A percentile compares a stretch with the other conserved stretches of the same genome.
Conservation (phyloP, 805 yeast genomes). For the Wickerhamomyces tratensis region DNA sequence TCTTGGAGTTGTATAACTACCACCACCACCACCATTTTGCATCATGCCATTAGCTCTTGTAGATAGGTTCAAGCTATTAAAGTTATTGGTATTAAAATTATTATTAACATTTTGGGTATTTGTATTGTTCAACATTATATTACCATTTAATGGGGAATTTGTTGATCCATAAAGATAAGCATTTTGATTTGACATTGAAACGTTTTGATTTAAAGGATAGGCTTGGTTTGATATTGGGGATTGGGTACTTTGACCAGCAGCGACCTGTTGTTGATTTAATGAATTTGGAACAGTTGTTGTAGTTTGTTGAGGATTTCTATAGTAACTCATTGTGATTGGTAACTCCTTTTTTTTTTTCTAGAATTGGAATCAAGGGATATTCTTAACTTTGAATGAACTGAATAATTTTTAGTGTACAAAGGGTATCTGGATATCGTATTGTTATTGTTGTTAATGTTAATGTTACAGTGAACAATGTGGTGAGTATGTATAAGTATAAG, state of each 20-base stretch:
- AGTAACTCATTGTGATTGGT: background rate
- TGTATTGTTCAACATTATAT: background rate
- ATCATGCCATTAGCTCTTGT: constrained; percentile 2
- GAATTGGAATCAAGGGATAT: too few relatives aligned
- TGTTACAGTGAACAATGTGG: too few relatives aligned
- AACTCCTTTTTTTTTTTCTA: too few relatives aligned
- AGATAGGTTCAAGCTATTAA: constrained; percentile 14
- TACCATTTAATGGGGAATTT: constrained; percentile 1
- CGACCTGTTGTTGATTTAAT: background rate
- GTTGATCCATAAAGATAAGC: background rate
- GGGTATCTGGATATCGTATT: too few relatives aligned
- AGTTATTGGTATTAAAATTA: background rate
- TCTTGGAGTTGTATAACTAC: constrained; percentile 13
- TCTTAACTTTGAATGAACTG: too few relatives aligned
- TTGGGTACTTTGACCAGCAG: constrained; percentile 4
- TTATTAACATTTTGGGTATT: background rate
- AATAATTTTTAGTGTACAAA: too few relatives aligned
- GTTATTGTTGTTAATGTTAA: too few relatives aligned
- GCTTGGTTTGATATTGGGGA: constrained; percentile 6
- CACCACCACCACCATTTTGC: background rate
- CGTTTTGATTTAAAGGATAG: constrained; percentile 2
- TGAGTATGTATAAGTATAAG: too few relatives aligned
- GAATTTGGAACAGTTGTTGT: background rate
- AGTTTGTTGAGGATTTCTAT: background rate
- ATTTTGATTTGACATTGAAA: background rate